These are phyloP conservation scores for Raphidocelis subcapitata DNA, from an alignment of 139 green algal genomes.

Conservation along the genomic window DNA sequence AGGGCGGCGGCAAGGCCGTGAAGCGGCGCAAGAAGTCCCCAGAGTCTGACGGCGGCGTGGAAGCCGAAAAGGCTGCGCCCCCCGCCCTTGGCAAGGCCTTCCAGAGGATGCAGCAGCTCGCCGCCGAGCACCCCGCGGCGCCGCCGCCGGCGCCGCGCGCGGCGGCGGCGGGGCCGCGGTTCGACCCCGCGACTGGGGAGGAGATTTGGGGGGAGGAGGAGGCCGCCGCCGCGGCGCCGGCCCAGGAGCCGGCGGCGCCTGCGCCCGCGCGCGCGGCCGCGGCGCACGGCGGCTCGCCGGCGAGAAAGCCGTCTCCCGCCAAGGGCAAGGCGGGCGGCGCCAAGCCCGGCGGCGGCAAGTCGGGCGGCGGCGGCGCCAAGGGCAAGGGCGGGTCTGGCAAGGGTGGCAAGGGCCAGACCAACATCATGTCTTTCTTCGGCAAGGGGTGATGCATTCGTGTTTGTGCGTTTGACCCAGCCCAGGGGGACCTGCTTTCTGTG, in stretches of 20 bases:
- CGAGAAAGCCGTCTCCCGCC: neutral
- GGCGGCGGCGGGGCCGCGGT: slow-evolving; percentile 3
- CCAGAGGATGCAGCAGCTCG: neutral
- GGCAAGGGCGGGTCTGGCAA: slow-evolving; percentile 1
- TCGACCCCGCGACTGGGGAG: slow-evolving; percentile 27
- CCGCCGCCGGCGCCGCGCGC: neutral
- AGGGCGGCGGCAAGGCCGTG: too few relatives aligned
- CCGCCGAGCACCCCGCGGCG: neutral
- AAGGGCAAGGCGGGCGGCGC: neutral
- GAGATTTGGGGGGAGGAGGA: slow-evolving; percentile 31
- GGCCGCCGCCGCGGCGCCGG: neutral
- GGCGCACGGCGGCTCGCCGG: neutral
- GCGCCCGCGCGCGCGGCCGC: neutral
- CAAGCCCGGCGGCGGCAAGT: neutral
- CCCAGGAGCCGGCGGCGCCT: neutral
- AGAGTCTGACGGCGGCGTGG: too few relatives aligned
- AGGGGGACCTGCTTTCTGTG: too few relatives aligned
- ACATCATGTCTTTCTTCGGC: slow-evolving; percentile 20
- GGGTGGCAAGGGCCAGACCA: slow-evolving; percentile 1
- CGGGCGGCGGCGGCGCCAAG: neutral
- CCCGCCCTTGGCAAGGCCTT: too few relatives aligned
- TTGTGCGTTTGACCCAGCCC: too few relatives aligned
- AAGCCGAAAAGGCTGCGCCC: too few relatives aligned
- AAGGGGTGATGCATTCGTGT: slow-evolving; percentile 1
- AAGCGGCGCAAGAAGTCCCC: too few relatives aligned